A percentile compares a stretch with the other conserved stretches of the same genome.
These are phyloP conservation scores for Rhodotorula sp. DNA, from an alignment of 1,284 basidiomycete genomes.

Conservation along the genomic window DNA sequence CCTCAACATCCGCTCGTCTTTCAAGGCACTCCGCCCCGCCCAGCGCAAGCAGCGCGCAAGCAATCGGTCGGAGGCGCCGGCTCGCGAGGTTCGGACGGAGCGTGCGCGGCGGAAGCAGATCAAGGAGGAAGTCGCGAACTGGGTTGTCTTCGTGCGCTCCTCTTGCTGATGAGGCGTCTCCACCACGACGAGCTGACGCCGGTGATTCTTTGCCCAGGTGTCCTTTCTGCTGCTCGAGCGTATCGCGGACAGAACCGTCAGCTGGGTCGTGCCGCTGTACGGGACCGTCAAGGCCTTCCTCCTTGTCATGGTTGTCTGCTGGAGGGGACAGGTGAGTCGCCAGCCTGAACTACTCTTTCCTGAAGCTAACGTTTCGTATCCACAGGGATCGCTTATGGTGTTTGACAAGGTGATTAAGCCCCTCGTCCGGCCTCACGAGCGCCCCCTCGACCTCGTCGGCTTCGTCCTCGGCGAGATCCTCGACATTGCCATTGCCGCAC, in stretches of 20 bases:
- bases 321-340: slow-evolving; percentile 20
- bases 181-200: neutral
- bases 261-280: slow-evolving; percentile 31
- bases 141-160: slow-evolving; percentile 31
- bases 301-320: slow-evolving; percentile 24
- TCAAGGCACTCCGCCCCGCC: slow-evolving; percentile 19
- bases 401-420: slow-evolving; percentile 35
- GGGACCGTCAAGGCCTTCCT: slow-evolving; percentile 23
- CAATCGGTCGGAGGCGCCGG: neutral
- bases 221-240: slow-evolving; percentile 14
- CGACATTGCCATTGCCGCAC: slow-evolving; percentile 13
- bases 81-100: neutral
- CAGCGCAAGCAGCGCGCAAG: neutral
- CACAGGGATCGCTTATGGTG: slow-evolving; percentile 28
- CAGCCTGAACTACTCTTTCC: rapidly evolving
- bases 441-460: slow-evolving; percentile 29
- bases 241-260: slow-evolving; percentile 19
- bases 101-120: slow-evolving; percentile 13
- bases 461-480: slow-evolving; percentile 25
- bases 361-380: too few relatives aligned
- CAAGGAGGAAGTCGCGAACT: slow-evolving; percentile 17
- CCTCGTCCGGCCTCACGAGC: slow-evolving; percentile 30
- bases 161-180: neutral
- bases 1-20: slow-evolving; percentile 18
- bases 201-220: neutral